Base-by-base conservation (phyloP, 768 basidiomycete genomes). In the Psilocybe azurescens region DNA sequence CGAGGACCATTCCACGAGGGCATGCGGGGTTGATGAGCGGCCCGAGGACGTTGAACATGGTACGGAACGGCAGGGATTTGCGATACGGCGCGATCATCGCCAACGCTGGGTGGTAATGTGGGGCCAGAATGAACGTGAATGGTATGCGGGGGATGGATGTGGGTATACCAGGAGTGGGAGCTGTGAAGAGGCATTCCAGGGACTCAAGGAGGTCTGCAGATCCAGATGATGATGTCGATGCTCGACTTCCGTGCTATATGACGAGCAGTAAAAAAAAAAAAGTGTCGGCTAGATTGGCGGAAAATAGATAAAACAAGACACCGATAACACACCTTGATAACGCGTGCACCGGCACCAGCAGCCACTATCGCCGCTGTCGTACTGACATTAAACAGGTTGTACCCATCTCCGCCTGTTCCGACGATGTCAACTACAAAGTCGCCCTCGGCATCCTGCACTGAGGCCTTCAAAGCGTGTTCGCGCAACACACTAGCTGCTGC, bases 381-480 rank as follows among this genome's bases (percentile, higher is more conserved):
- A 72, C 94, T 96, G 56, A 98, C 96, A 72, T 99, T 98, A 84
- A 95, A 98, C 0, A 96, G 89, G 70, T 98, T 93, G 75, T 95
- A 88, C 0, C 95, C 95, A 75, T 98, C 97, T 6, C 97, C 97
- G 10, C 97, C 95, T 0, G 94, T 95, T 2, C 95, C 95, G 20
- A 97, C 95, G 60, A 97, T 93, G 38, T 79, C 77, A 16, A 79
- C 90, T 13, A 93, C 84, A 58, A 93, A 93, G 73, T 96, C 93
- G 5, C 79, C 74, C 47, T 88, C 83, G 1, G 73, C 73, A 32
- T 84, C 82, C 56, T 88, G 80, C 39, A 93, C 83, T 1, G 76
- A 78, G 1, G 89, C 88, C 46, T 83, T 82, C 56, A 93, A 73
- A 2, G 93, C 86, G 24, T 88, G 86, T n/a, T 82, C 77, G 28